Conservation (phyloP, 2,329 filamentous ascomycete genomes). For the Plenodomus biglobosus region DNA sequence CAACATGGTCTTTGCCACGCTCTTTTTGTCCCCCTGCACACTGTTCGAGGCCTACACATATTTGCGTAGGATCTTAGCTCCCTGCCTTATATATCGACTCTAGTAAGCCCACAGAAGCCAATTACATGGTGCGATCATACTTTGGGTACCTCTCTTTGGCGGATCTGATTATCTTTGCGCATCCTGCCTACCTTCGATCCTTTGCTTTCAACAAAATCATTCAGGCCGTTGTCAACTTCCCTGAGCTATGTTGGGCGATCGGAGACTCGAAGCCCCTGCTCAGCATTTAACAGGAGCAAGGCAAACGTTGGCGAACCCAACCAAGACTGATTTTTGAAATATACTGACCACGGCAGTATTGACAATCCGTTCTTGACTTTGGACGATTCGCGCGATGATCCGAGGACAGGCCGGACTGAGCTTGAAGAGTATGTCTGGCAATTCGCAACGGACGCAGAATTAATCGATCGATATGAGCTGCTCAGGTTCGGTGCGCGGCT, state of each 20-base stretch:
- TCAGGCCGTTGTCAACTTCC: too few species aligned
- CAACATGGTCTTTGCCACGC: too few species aligned
- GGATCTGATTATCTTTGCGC: too few species aligned
- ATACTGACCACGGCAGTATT: conserved; percentile 8
- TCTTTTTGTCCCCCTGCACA: too few species aligned
- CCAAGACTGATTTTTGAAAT: not conserved
- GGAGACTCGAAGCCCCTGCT: not conserved
- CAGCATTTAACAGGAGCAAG: conserved; percentile 7
- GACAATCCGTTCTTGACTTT: conserved; percentile 26
- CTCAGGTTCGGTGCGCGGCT: conserved; percentile 23
- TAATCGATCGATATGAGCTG: conserved; percentile 21
- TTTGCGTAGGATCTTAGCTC: too few species aligned
- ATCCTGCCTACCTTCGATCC: too few species aligned
- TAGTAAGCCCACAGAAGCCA: too few species aligned
- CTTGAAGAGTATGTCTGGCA: conserved; percentile 24
- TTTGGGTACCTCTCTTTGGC: too few species aligned
- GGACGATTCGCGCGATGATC: conserved; percentile 13
- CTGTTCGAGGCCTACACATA: too few species aligned
- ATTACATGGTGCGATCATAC: too few species aligned
- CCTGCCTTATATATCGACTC: too few species aligned
- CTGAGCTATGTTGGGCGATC: conserved; percentile 2
- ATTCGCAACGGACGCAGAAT: conserved; percentile 11
- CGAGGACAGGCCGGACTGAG: conserved; percentile 13
- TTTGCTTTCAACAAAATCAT: too few species aligned
- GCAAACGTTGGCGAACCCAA: conserved; percentile 10